Conservation (phyloP, 169 alveolate genomes). For the Cryptosporidium ubiquitum region DNA sequence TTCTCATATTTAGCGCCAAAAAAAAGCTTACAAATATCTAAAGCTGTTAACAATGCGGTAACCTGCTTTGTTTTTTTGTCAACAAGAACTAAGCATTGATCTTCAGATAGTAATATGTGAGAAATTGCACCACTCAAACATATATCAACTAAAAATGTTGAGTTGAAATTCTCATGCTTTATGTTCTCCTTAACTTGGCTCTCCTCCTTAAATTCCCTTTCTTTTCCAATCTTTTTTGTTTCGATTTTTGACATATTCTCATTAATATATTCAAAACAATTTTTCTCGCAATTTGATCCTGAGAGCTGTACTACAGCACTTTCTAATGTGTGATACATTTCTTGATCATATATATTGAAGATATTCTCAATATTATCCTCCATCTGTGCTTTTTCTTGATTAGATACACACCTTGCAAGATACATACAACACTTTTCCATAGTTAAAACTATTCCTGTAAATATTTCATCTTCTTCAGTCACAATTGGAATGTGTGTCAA, state of each 20-base stretch:
- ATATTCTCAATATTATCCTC: slow-evolving; percentile 25
- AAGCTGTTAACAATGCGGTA: slow-evolving; percentile 66
- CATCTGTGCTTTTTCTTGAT: slow-evolving; percentile 44
- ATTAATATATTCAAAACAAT: slow-evolving; percentile 4
- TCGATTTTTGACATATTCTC: background rate
- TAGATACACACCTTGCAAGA: slow-evolving; percentile 23
- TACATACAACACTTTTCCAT: slow-evolving; percentile 56
- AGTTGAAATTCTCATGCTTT: background rate
- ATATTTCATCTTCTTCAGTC: background rate
- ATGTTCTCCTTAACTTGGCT: background rate
- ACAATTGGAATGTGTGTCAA: slow-evolving; percentile 61
- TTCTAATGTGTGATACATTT: background rate
- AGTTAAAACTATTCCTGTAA: slow-evolving; percentile 49
- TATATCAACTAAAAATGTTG: slow-evolving; percentile 16
- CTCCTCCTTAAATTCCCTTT: slow-evolving; percentile 13
- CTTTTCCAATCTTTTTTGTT: background rate
- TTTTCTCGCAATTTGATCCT: slow-evolving; percentile 7
- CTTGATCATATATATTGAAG: background rate
- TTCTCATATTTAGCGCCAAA: slow-evolving; percentile 1
- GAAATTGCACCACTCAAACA: slow-evolving; percentile 67
- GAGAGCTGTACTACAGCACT: background rate
- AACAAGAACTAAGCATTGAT: slow-evolving; percentile 40
- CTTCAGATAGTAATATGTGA: slow-evolving; percentile 58
- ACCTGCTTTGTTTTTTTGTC: slow-evolving; percentile 15
- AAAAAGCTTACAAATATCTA: slow-evolving; percentile 44